phyloP scores from a whole-genome alignment of 2,329 filamentous ascomycete genomes.

The Aphanocladium album region DNA sequence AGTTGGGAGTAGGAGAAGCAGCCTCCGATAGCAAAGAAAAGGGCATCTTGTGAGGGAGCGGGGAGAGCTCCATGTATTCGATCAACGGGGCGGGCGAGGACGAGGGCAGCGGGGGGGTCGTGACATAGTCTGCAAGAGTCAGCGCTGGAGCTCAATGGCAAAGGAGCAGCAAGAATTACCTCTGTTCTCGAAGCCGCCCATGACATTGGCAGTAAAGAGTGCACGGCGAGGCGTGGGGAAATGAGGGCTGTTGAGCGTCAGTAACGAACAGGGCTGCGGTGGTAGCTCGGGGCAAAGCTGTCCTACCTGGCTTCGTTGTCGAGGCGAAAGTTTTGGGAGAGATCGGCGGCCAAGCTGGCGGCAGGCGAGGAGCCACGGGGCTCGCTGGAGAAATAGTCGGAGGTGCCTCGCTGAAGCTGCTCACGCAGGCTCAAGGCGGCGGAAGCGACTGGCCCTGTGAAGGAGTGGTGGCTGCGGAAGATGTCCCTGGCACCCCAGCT shows the following conservation, averaged over 20 bases:
- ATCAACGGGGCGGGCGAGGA: constrained; percentile 71
- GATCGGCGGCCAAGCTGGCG: constrained; percentile 82
- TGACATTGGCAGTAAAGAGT: constrained; percentile 36
- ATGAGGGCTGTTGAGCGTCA: constrained; percentile 27
- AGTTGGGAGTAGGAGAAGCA: constrained; percentile 65
- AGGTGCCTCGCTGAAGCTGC: constrained; percentile 53
- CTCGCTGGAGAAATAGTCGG: constrained; percentile 80
- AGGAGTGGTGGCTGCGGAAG: constrained; percentile 46
- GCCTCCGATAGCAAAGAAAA: constrained; percentile 62
- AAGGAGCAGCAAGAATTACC: constrained; percentile 23
- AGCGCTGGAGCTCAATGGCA: not conserved
- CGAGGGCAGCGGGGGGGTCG: constrained; percentile 75
- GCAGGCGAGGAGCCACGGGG: constrained; percentile 84
- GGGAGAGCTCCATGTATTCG: constrained; percentile 91
- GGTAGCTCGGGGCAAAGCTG: constrained; percentile 10
- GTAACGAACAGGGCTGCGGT: not conserved
- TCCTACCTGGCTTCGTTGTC: constrained; percentile 76
- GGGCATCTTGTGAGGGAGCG: constrained; percentile 79
- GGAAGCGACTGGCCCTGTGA: constrained; percentile 50
- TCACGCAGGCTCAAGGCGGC: constrained; percentile 72
- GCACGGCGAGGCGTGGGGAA: constrained; percentile 38
- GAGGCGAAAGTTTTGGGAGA: constrained; percentile 95
- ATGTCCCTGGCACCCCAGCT: constrained; percentile 55
- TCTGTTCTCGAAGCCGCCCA: constrained; percentile 30
- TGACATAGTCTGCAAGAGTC: constrained; percentile 57